Conservation (phyloP, 768 basidiomycete genomes). For the Gloeostereum incarnatum region DNA sequence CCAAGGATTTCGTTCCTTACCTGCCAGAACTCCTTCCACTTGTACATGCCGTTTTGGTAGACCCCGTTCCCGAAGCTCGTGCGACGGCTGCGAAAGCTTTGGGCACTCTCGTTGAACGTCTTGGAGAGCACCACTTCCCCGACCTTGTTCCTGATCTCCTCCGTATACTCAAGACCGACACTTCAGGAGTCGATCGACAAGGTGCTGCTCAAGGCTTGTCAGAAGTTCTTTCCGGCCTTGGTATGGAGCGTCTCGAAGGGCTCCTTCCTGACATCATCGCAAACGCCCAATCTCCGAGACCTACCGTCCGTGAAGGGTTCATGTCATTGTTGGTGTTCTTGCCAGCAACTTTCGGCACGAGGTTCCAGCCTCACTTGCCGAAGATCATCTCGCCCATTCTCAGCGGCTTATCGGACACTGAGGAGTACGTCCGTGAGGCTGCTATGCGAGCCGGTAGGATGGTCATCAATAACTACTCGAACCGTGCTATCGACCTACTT, state of each 20-base stretch:
- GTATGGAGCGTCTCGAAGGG: slow-evolving; percentile 95
- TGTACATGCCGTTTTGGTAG: slow-evolving; percentile 87
- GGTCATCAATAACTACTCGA: slow-evolving; percentile 93
- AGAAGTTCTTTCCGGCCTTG: slow-evolving; percentile 90
- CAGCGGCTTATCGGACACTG: slow-evolving; percentile 82
- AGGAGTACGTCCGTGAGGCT: slow-evolving; percentile 94
- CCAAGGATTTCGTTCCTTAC: slow-evolving; percentile 92
- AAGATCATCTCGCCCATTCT: slow-evolving; percentile 93
- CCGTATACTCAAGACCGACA: slow-evolving; percentile 83
- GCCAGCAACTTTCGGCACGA: slow-evolving; percentile 91
- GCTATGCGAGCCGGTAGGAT: slow-evolving; percentile 99
- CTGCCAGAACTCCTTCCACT: slow-evolving; percentile 82
- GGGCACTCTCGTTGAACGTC: slow-evolving; percentile 91
- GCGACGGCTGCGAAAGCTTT: slow-evolving; percentile 96
- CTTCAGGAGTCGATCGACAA: slow-evolving; percentile 93
- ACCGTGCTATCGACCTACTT: slow-evolving; percentile 84
- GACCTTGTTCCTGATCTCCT: slow-evolving; percentile 88
- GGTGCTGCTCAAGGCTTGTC: slow-evolving; percentile 96
- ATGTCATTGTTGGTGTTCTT: slow-evolving; percentile 95
- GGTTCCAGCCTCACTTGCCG: slow-evolving; percentile 93
- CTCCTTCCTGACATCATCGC: slow-evolving; percentile 89
- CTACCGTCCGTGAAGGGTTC: slow-evolving; percentile 95
- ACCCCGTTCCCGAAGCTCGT: slow-evolving; percentile 96
- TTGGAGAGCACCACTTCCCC: slow-evolving; percentile 93
- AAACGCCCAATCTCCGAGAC: slow-evolving; percentile 81